Percentiles rank a stretch among this genome's conserved stretches.
Conservation (phyloP, 139 green algal species). For the Micractinium sp. region DNA sequence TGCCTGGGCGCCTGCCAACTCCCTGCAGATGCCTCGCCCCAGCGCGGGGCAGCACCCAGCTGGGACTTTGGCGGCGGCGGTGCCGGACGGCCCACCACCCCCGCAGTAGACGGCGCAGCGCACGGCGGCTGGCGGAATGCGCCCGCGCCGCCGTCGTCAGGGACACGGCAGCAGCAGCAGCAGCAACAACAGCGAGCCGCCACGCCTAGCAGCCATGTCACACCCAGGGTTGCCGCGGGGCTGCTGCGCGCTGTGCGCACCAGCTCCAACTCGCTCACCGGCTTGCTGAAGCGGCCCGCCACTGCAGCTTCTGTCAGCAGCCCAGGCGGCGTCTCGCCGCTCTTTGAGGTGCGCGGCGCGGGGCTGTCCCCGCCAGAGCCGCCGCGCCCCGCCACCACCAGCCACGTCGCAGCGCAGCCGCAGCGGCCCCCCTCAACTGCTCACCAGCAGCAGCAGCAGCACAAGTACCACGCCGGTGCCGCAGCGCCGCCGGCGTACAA, state of each 20-base stretch:
- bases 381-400: background rate
- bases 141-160: background rate
- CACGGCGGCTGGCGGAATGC: background rate
- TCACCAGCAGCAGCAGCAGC: background rate
- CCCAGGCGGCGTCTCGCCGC: background rate
- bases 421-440: background rate
- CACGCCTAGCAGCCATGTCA: background rate
- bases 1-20: background rate
- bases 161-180: background rate
- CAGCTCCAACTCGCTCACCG: slow-evolving; percentile 13
- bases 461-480: background rate
- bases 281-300: slow-evolving; percentile 20
- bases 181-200: background rate
- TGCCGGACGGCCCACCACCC: background rate
- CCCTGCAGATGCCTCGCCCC: background rate
- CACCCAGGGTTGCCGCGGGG: background rate
- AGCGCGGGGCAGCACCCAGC: background rate
- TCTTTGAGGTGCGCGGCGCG: slow-evolving; percentile 29
- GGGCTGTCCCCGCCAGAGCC: slow-evolving; percentile 4
- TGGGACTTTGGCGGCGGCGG: background rate
- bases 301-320: background rate
- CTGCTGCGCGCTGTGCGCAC: slow-evolving; percentile 14
- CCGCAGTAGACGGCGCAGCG: background rate
- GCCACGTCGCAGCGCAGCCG: background rate
- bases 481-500: background rate